These are phyloP conservation scores for Chalaropsis thielavioides DNA, from an alignment of 2,329 filamentous ascomycete genomes.

Conservation along the genomic window DNA sequence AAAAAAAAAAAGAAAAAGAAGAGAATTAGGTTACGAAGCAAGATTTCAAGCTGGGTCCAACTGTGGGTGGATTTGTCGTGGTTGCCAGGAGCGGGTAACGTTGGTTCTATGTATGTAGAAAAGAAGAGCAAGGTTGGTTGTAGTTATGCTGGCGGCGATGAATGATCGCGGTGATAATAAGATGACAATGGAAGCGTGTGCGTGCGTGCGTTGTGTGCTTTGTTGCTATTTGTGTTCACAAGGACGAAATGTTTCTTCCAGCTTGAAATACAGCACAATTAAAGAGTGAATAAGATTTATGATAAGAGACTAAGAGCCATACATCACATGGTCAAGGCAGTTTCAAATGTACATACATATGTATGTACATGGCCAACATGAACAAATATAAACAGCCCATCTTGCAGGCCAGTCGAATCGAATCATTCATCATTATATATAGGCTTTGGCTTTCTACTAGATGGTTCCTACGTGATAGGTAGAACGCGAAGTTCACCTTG, in stretches of 20 bases:
- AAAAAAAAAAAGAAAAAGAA: neutral
- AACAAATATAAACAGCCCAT: no score
- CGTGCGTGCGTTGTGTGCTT: neutral
- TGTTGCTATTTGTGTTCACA: neutral
- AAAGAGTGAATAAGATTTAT: neutral
- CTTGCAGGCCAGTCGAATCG: no score
- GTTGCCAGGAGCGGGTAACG: conserved; percentile 16
- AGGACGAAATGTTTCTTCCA: neutral
- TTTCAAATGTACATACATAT: neutral
- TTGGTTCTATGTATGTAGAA: conserved; percentile 5
- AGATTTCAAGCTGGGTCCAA: conserved; percentile 16
- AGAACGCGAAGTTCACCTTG: no score
- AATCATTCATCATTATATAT: no score
- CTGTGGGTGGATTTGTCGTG: conserved; percentile 15
- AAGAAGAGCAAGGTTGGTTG: neutral
- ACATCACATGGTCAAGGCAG: neutral
- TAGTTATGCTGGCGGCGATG: neutral
- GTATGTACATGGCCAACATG: neutral
- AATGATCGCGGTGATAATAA: conserved; percentile 7
- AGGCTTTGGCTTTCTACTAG: no score
- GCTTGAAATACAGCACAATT: neutral
- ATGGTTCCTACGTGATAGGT: no score
- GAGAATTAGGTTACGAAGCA: conserved; percentile 11
- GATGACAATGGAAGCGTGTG: neutral
- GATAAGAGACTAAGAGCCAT: neutral